phyloP scores from a whole-genome alignment of 192 early-diverging fungal species.

The Rhizophagus sp. region DNA sequence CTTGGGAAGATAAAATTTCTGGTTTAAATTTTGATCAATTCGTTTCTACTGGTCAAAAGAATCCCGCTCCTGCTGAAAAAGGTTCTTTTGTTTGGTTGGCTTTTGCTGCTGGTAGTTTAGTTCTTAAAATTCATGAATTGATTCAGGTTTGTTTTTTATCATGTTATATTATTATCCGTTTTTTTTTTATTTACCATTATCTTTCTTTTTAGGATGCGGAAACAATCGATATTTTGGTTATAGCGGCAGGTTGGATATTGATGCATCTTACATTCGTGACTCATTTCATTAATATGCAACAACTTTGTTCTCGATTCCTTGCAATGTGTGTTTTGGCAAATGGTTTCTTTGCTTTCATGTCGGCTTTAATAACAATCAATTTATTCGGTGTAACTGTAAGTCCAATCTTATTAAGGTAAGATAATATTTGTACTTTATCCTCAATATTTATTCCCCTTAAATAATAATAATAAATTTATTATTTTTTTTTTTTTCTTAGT shows the following conservation, averaged over 20 bases:
- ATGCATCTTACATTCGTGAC: constrained; percentile 79
- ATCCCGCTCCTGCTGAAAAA: constrained; percentile 42
- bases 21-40: constrained; percentile 40
- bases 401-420: constrained; percentile 63
- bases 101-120: constrained; percentile 54
- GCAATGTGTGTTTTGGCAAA: constrained; percentile 69
- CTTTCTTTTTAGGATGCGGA: constrained; percentile 42
- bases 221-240: constrained; percentile 76
- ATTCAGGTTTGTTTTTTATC: constrained; percentile 45
- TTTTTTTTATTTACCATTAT: too few relatives aligned
- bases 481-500: constrained; percentile 37
- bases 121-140: constrained; percentile 62
- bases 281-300: constrained; percentile 83
- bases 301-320: constrained; percentile 75
- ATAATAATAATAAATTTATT: too few relatives aligned
- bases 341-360: constrained; percentile 77
- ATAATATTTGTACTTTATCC: not conserved
- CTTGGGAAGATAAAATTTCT: constrained; percentile 58
- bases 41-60: constrained; percentile 34
- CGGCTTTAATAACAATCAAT: constrained; percentile 69
- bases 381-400: constrained; percentile 68
- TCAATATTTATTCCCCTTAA: too few relatives aligned
- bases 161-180: too few relatives aligned
- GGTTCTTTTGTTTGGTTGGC: constrained; percentile 56
- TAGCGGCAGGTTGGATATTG: constrained; percentile 77